Evolutionary conservation across 768 basidiomycete genomes (phyloP), one percentile per base, ranked within the genome.

Genomic region (Pleurotus giganteus): DNA sequence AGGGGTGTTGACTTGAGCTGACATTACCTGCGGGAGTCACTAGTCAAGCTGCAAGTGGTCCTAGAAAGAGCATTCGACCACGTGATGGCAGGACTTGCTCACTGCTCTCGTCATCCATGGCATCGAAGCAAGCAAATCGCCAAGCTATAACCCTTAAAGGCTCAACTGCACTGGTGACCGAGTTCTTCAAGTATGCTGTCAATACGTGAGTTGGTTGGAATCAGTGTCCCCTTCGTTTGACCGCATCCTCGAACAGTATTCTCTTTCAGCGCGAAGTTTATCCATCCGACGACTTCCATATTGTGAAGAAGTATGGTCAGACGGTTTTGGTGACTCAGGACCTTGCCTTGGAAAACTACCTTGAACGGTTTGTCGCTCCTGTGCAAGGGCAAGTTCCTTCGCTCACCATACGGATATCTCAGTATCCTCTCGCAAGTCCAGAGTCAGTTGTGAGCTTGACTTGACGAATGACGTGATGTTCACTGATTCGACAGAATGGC

Each of bases 101-200:
- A 56, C 59, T 43, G 60, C 57, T 42, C 54, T 55, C 55, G 37
- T 47, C 13, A 43, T n/a, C 24, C 34, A 50, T 44, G 42, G 31
- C 23, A 28, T 28, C 65, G 27, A 81, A 74, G 61, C 80, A 81
- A 70, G 75, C 77, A 32, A 78, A 74, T 32, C 83, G 84, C 39
- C 87, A 90, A 58, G 85, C 88, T 3, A 96, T 98, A 61, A 95
- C 92, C 0, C 87, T 99, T 70, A 97, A 98, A 65, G 97, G 97
- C 2, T 96, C 94, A 0, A 93, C 94, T 2, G 80, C 84, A 36
- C 80, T 98, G 17, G 96, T 98, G 54, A 96, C 94, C 0, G 97
- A 99, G 64, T 98, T 99, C 79, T 98, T 99, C 80, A 98, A 98
- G 75, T 98, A 94, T 71, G 90, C 92, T n/a, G 93, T 94, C 61